Evolutionary conservation across 148 eudicot genomes (phyloP).

Genomic region (Heliamphora exappendiculata): DNA sequence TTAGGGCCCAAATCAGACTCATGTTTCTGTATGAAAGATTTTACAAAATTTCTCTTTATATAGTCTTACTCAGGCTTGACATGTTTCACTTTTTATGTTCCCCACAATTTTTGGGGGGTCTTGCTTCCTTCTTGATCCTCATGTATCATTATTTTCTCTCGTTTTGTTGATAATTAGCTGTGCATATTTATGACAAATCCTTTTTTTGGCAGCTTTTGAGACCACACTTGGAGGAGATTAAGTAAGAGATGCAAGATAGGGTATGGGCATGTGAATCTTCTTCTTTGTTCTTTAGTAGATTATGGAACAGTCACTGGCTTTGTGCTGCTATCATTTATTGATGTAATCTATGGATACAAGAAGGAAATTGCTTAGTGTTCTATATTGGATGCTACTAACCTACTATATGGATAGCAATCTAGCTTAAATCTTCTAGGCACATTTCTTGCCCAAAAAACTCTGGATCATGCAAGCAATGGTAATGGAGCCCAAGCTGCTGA

Average conservation of each 20-base stretch:
- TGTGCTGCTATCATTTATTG: background rate
- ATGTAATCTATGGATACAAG: no score
- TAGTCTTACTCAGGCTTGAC: background rate
- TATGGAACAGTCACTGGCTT: background rate
- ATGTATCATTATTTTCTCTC: background rate
- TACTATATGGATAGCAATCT: background rate
- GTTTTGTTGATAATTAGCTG: background rate
- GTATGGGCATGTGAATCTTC: constrained; percentile 30
- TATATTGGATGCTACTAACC: background rate
- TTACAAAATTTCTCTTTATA: background rate
- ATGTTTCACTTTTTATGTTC: background rate
- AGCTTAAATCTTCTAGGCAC: background rate
- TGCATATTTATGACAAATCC: constrained; percentile 1
- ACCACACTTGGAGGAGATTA: constrained; percentile 72
- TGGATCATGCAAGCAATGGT: background rate
- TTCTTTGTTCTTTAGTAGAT: background rate
- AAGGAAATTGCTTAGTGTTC: background rate
- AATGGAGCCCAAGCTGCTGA: background rate
- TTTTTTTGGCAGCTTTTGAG: constrained; percentile 57
- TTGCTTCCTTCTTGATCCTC: background rate
- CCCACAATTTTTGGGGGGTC: background rate
- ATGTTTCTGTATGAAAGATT: background rate
- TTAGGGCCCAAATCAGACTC: background rate
- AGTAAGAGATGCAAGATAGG: constrained; percentile 63
- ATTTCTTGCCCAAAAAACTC: background rate